phyloP scores from a whole-genome alignment of 768 basidiomycete species.

The Mycena haematopus region DNA sequence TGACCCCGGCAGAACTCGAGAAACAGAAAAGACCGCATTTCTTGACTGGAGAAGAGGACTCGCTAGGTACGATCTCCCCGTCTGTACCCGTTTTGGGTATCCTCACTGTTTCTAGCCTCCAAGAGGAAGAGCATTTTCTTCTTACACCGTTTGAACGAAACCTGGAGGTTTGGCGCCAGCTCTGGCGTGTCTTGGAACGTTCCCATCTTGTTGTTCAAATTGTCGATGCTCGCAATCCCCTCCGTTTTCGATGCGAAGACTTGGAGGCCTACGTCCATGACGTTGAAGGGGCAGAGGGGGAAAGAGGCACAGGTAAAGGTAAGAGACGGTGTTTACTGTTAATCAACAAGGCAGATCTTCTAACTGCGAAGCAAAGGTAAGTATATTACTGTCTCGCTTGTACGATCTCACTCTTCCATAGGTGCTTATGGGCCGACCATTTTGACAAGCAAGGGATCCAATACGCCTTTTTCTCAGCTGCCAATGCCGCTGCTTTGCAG shows the following conservation, averaged over 20 bases:
- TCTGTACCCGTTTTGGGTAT: neutral
- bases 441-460: slow-evolving; percentile 77
- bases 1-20: slow-evolving; percentile 82
- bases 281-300: slow-evolving; percentile 83
- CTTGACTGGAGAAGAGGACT: slow-evolving; percentile 92
- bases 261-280: slow-evolving; percentile 86
- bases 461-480: slow-evolving; percentile 94
- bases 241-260: slow-evolving; percentile 92
- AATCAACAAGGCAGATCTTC: slow-evolving; percentile 95
- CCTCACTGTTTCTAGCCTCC: slow-evolving; percentile 60
- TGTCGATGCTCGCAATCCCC: slow-evolving; percentile 94
- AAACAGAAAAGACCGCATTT: slow-evolving; percentile 90
- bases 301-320: slow-evolving; percentile 76
- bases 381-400: neutral
- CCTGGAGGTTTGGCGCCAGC: slow-evolving; percentile 96
- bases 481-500: slow-evolving; percentile 85
- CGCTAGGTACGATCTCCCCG: slow-evolving; percentile 66
- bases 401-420: slow-evolving; percentile 38
- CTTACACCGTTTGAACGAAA: slow-evolving; percentile 97
- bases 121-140: slow-evolving; percentile 87
- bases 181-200: slow-evolving; percentile 96
- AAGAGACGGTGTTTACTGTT: slow-evolving; percentile 79
- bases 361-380: slow-evolving; percentile 87
- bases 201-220: slow-evolving; percentile 96
- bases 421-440: slow-evolving; percentile 89